Percentiles rank a stretch among this genome's conserved stretches.
Evolutionary conservation across 2,329 filamentous ascomycete genomes (phyloP).

Genomic region (Pseudogymnoascus sp.): DNA sequence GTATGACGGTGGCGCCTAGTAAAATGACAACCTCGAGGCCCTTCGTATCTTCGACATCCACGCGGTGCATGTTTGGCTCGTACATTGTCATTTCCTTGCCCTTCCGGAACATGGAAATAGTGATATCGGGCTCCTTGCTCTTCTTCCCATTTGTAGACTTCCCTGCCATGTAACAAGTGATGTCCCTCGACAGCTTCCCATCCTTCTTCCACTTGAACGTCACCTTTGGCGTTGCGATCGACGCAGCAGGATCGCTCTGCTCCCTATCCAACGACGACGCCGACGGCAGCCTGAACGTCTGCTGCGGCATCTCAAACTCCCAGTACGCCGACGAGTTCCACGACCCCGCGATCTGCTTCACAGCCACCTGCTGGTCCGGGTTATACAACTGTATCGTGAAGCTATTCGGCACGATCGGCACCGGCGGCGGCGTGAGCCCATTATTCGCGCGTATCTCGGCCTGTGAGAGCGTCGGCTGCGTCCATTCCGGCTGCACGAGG

Average conservation of each 20-base stretch:
- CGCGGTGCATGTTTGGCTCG: slow-evolving; percentile 81
- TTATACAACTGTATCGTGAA: slow-evolving; percentile 91
- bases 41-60: slow-evolving; percentile 91
- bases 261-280: slow-evolving; percentile 69
- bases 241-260: slow-evolving; percentile 47
- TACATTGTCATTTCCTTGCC: slow-evolving; percentile 72
- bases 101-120: slow-evolving; percentile 75
- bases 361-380: slow-evolving; percentile 71
- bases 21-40: slow-evolving; percentile 78
- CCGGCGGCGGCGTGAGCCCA: slow-evolving; percentile 54
- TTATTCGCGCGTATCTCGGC: slow-evolving; percentile 69
- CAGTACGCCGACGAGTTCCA: slow-evolving; percentile 77
- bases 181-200: slow-evolving; percentile 74
- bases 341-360: slow-evolving; percentile 63
- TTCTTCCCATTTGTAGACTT: slow-evolving; percentile 65
- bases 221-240: slow-evolving; percentile 59
- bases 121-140: slow-evolving; percentile 90
- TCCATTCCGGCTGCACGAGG: slow-evolving; percentile 75
- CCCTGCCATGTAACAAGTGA: slow-evolving; percentile 81
- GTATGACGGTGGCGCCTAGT: slow-evolving; percentile 53
- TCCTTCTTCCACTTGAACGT: slow-evolving; percentile 87
- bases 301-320: slow-evolving; percentile 88
- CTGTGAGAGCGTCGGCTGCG: slow-evolving; percentile 69
- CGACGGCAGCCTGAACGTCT: slow-evolving; percentile 74
- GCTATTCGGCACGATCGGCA: slow-evolving; percentile 65